Evolutionary conservation across 2,329 filamentous ascomycete genomes (phyloP), one percentile per base, ranked within the genome.

Genomic region (Alternaria novae-zelandiae): DNA sequence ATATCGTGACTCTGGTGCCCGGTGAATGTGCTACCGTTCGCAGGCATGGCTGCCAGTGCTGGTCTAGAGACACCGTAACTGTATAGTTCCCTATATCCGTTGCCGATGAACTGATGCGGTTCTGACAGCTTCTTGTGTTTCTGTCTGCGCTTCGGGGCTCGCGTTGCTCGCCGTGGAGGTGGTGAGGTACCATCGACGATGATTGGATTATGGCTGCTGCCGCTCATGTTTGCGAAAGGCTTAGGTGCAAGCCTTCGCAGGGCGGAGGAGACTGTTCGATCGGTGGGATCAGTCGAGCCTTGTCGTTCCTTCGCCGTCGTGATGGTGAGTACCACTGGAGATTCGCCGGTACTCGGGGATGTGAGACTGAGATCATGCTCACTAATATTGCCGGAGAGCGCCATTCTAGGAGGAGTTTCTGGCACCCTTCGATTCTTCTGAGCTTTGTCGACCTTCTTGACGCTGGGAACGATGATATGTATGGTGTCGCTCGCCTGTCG

Each of bases 121-220:
- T 66, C 47, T 4, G 26, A 21, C 3, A 46, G 30, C 32, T 12
- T 28, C 6, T 50, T 30, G 25, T 30, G 13, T n/a, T 9, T 15
- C 8, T 17, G 57, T 17, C 32, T 60, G 26, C 32, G 47, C 41
- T 61, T 32, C 36, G 45, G 21, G 15, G 13, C 21, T 56, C 21
- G 54, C 11, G 10, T n/a, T 57, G 20, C 54, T 23, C 26, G 54
- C 21, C 43, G 26, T 17, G 59, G 59, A 45, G 56, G 63, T 9
- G 72, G 23, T 23, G 23, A 23, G 23, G 4, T 23, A 23, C 23
- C 23, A 6, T 23, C 23, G 23, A 76, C 54, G 28, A 70, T 58
- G n/a, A 77, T 77, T 13, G 74, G 74, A 23, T 75, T 66, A 7
- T 70, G 55, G 5, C 57, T 55, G 45, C 66, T 73, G 47, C 72